phyloP scores from a whole-genome alignment of 306 rosid species.

The Quercus rubra region DNA sequence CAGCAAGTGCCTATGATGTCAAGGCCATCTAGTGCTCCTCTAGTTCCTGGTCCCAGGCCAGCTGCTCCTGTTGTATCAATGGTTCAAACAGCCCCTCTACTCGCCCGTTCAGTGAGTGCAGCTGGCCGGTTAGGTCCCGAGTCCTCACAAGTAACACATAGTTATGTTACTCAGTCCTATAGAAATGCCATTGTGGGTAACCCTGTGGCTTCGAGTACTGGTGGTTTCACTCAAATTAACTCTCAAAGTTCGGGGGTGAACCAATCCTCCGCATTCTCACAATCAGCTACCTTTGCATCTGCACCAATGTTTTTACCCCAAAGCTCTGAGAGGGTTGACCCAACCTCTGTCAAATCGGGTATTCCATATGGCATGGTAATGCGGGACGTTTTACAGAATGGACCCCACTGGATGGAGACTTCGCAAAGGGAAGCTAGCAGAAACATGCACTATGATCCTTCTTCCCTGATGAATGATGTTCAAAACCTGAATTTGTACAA shows the following conservation, averaged over 20 bases:
- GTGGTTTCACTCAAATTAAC: constrained; percentile 51
- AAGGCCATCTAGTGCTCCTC: constrained; percentile 85
- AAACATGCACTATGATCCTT: constrained; percentile 45
- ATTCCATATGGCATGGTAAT: constrained; percentile 48
- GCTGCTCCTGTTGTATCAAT: constrained; percentile 63
- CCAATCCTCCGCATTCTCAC: constrained; percentile 54
- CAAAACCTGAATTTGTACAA: constrained; percentile 59
- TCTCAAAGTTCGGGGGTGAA: constrained; percentile 49
- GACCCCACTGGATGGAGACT: constrained; percentile 65
- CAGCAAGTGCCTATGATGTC: constrained; percentile 58
- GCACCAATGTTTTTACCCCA: constrained; percentile 56
- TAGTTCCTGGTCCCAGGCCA: constrained; percentile 75
- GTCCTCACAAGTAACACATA: constrained; percentile 66
- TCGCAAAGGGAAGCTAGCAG: constrained; percentile 56
- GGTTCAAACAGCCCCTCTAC: constrained; percentile 73
- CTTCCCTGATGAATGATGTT: constrained; percentile 45
- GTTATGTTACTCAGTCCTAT: constrained; percentile 81
- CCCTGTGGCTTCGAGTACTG: constrained; percentile 48
- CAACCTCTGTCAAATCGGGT: constrained; percentile 43
- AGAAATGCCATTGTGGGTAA: constrained; percentile 91
- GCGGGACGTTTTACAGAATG: constrained; percentile 57
- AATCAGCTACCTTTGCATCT: constrained; percentile 60
- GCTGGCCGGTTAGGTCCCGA: constrained; percentile 91
- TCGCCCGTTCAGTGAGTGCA: constrained; percentile 83
- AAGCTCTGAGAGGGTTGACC: constrained; percentile 62